These are phyloP conservation scores for Aspergillus thermomutatus DNA, from an alignment of 2,329 filamentous ascomycete genomes.

Conservation along the genomic window DNA sequence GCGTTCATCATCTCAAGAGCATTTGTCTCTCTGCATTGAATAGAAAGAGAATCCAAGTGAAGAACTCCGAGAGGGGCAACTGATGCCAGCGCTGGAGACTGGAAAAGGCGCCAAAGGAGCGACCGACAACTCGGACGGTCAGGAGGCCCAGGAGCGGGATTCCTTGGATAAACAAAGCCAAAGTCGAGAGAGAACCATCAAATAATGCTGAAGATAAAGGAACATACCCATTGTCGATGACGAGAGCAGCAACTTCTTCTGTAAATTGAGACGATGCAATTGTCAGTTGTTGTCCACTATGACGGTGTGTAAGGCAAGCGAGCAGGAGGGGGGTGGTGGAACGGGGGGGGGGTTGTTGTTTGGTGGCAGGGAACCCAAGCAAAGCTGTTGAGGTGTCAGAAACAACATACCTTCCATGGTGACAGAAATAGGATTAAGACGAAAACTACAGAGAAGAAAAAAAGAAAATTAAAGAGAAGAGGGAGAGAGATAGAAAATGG, in stretches of 20 bases:
- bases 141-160: not conserved
- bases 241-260: constrained; percentile 99
- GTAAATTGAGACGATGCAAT: constrained; percentile 38
- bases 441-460: constrained; percentile 23
- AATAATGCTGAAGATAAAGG: constrained; percentile 26
- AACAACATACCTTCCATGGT: constrained; percentile 64
- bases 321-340: constrained; percentile 6
- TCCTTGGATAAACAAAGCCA: not conserved
- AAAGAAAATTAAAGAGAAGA: constrained; percentile 26
- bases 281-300: constrained; percentile 33
- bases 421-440: constrained; percentile 36
- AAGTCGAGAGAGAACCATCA: constrained; percentile 2
- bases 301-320: constrained; percentile 16
- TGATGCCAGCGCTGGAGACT: constrained; percentile 1
- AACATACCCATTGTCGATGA: constrained; percentile 99
- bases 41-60: not conserved
- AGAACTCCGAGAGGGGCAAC: not conserved
- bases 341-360: not conserved
- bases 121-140: not conserved
- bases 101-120: not conserved
- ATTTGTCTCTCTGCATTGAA: not conserved
- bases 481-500: constrained; percentile 29
- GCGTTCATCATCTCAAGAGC: not conserved
- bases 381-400: constrained; percentile 31
- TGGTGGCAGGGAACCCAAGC: not conserved